Evolutionary conservation across 2,329 filamentous ascomycete genomes (phyloP), one percentile per base, ranked within the genome.

Genomic region (Stagonosporopsis vannaccii): DNA sequence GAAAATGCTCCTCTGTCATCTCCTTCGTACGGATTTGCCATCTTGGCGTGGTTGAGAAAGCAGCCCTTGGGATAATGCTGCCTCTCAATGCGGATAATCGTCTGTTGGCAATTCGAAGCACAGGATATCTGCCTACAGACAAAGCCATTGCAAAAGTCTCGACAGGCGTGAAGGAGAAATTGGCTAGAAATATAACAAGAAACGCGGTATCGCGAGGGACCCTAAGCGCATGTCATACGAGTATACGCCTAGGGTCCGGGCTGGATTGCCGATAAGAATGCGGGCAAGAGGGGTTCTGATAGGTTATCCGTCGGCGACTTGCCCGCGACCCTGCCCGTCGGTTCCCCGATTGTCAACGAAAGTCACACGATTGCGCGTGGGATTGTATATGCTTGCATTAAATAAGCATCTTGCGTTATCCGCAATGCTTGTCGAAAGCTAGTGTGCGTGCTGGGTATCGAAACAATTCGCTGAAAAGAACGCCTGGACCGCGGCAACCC

Each of bases 1-100:
- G 76, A 32, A 87, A 74, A 33, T 84, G 76, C 17, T 80, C 72
- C 42, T 84, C 80, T 19, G 80, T 80, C 71, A 87, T 79, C 48
- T 81, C 79, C 25, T 75, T 73, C 5, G 78, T 78, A 12, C 76
- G 75, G 30, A 80, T 69, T 26, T 68, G 68, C 63, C 69, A 71
- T 70, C 41, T 63, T 53, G 70, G 58, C 22, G 74, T 70, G 23
- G 54, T 55, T 6, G 68, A 65, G 59, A 80, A 79, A 23, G 51
- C 35, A 23, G 52, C 54, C 49, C 39, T 45, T 1, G 22, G 25
- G 22, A 49, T 15, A 28, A 37, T 8, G 22, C 11, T 45, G 22
- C 43, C 46, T 58, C 54, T 61, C 37, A 60, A 56, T 39, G 64
- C 53, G 60, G 64, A 60, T 62, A 66, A 69, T 28, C 56, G 57